Percentiles rank a stretch among this genome's conserved stretches.
Conservation (phyloP, 2,329 filamentous ascomycete species). For the Fusarium penzigii region DNA sequence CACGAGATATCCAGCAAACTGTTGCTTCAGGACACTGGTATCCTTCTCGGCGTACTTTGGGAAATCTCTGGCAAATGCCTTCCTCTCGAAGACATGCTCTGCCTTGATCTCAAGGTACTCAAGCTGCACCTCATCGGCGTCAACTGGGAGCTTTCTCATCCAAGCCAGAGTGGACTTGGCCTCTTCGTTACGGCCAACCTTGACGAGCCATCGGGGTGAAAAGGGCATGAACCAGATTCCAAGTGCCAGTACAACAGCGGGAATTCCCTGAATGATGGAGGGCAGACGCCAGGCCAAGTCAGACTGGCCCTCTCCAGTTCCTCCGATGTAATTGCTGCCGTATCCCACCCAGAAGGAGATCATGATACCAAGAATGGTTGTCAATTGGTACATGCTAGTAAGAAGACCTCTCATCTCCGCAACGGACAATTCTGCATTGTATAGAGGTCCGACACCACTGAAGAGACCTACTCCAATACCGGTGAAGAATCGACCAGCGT, state of each 20-base stretch:
- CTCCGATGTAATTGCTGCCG: constrained; percentile 49
- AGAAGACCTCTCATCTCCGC: constrained; percentile 68
- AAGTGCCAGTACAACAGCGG: constrained; percentile 55
- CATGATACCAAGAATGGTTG: constrained; percentile 42
- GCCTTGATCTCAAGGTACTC: constrained; percentile 85
- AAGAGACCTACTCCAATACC: constrained; percentile 51
- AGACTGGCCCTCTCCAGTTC: constrained; percentile 43
- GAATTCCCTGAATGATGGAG: constrained; percentile 46
- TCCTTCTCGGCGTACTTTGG: constrained; percentile 44
- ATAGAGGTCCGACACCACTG: constrained; percentile 46
- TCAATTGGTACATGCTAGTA: constrained; percentile 64
- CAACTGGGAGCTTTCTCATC: constrained; percentile 61
- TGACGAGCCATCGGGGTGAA: constrained; percentile 74
- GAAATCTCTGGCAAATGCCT: constrained; percentile 62
- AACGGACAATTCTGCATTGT: constrained; percentile 55
- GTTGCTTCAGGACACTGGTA: constrained; percentile 42
- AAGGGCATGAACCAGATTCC: constrained; percentile 82
- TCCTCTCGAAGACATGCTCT: constrained; percentile 75
- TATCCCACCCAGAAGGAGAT: constrained; percentile 50
- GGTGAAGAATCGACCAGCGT: constrained; percentile 51
- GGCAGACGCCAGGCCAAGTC: constrained; percentile 47
- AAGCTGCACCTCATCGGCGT: constrained; percentile 69
- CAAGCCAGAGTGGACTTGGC: constrained; percentile 55
- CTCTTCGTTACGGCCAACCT: constrained; percentile 70
- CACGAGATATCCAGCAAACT: constrained; percentile 51